phyloP scores from a whole-genome alignment of 305 asterid genomes.

The Fraxinus platypoda region DNA sequence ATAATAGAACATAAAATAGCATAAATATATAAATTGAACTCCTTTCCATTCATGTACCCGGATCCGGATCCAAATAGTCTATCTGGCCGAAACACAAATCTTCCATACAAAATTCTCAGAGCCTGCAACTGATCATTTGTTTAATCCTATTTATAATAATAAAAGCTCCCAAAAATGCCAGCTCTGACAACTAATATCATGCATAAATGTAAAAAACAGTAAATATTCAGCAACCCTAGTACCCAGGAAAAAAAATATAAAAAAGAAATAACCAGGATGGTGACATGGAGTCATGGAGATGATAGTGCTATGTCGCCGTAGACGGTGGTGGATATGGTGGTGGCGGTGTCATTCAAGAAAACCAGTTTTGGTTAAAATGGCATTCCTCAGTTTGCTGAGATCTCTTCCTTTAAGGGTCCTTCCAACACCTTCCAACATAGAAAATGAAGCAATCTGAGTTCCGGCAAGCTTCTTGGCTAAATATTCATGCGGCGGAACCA shows the following conservation, averaged over 20 bases:
- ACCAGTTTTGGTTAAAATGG: slow-evolving; percentile 52
- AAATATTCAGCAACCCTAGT: background rate
- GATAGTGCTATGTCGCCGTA: background rate
- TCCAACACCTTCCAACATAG: slow-evolving; percentile 63
- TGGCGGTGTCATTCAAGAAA: slow-evolving; percentile 35
- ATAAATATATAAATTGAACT: background rate
- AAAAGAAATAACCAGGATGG: background rate
- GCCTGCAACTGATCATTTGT: slow-evolving; percentile 1
- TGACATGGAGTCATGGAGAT: background rate
- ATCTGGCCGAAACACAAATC: slow-evolving; percentile 7
- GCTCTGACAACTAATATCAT: slow-evolving; percentile 25
- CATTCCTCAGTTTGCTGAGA: slow-evolving; percentile 49
- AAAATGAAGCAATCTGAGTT: slow-evolving; percentile 42
- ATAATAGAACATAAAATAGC: background rate
- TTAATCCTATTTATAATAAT: background rate
- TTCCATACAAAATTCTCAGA: slow-evolving; percentile 27
- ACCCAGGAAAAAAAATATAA: background rate
- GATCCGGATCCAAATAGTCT: background rate
- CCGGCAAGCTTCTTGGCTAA: slow-evolving; percentile 34
- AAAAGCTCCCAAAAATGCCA: slow-evolving; percentile 23
- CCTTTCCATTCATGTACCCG: background rate
- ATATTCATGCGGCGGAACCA: slow-evolving; percentile 56
- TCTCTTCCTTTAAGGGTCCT: slow-evolving; percentile 68
- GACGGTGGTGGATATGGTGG: background rate
- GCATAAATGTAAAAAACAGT: background rate